phyloP scores from a whole-genome alignment of 2,329 filamentous ascomycete species.

The Chaetomiaceae sp. region DNA sequence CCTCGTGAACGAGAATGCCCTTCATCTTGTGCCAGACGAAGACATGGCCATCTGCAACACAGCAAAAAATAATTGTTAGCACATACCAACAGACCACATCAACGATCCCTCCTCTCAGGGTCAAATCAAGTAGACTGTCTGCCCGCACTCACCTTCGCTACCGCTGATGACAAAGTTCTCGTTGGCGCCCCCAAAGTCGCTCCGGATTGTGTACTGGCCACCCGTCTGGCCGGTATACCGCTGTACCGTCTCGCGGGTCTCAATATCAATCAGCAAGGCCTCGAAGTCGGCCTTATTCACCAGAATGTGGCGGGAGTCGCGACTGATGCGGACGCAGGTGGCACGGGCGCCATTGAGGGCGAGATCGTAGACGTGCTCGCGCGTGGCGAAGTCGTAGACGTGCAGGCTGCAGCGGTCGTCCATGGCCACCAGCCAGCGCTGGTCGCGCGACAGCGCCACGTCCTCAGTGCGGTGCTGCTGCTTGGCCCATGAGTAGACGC shows the following conservation, averaged over 20 bases:
- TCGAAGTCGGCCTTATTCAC: slow-evolving; percentile 74
- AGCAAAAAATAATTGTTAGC: background rate
- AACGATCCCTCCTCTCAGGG: too few species aligned
- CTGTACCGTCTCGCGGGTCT: slow-evolving; percentile 63
- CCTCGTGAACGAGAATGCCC: slow-evolving; percentile 65
- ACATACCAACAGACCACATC: too few species aligned
- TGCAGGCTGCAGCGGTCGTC: slow-evolving; percentile 65
- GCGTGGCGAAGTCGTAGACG: slow-evolving; percentile 73
- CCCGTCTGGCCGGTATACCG: slow-evolving; percentile 71
- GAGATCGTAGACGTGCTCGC: slow-evolving; percentile 69
- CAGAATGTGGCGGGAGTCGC: slow-evolving; percentile 73
- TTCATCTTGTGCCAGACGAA: slow-evolving; percentile 90
- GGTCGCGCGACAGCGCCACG: slow-evolving; percentile 74
- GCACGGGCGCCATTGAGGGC: slow-evolving; percentile 61
- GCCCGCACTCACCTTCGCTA: slow-evolving; percentile 81
- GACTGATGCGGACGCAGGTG: slow-evolving; percentile 74
- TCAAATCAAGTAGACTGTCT: too few species aligned
- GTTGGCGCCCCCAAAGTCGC: slow-evolving; percentile 78
- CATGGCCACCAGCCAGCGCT: slow-evolving; percentile 71
- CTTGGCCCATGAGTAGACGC: slow-evolving; percentile 59
- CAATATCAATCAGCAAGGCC: slow-evolving; percentile 72
- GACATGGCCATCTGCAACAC: slow-evolving; percentile 52
- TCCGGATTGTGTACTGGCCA: slow-evolving; percentile 72
- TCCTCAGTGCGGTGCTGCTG: slow-evolving; percentile 77
- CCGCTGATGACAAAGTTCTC: slow-evolving; percentile 90